Percentiles rank a stretch among this genome's conserved stretches.
Conservation (phyloP, 306 rosid genomes). For the Acacia crassicarpa region DNA sequence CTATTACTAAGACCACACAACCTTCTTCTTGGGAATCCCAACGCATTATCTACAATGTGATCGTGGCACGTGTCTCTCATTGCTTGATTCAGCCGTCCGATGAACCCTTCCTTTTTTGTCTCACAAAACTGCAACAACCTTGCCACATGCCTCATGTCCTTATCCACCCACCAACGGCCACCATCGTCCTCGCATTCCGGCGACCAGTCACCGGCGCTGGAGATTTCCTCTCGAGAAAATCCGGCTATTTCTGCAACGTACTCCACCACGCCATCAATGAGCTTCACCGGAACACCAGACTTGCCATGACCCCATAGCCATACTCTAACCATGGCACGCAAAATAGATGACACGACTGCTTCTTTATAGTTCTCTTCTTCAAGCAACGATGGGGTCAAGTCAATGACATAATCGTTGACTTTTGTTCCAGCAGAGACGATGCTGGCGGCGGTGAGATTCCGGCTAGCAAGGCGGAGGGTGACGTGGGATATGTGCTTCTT, state of each 20-base stretch:
- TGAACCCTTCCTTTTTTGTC: conserved; percentile 47
- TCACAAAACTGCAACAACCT: conserved; percentile 42
- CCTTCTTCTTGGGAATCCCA: conserved; percentile 38
- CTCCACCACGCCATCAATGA: conserved; percentile 65
- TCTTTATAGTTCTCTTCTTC: conserved; percentile 29
- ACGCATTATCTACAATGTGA: conserved; percentile 42
- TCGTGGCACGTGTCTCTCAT: conserved; percentile 61
- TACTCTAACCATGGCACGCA: conserved; percentile 54
- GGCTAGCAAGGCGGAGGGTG: conserved; percentile 46
- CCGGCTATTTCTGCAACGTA: conserved; percentile 42
- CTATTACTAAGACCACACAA: conserved; percentile 28
- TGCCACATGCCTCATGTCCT: conserved; percentile 48
- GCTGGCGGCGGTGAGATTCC: conserved; percentile 14
- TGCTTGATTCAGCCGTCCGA: conserved; percentile 66
- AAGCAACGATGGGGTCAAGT: conserved; percentile 44
- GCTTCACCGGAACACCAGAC: conserved; percentile 44
- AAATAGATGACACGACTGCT: conserved; percentile 40
- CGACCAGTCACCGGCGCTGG: background rate
- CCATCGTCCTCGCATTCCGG: conserved; percentile 24
- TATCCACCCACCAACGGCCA: conserved; percentile 44
- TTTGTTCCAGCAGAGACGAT: background rate
- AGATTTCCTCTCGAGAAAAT: conserved; percentile 5
- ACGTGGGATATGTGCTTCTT: conserved; percentile 49
- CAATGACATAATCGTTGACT: conserved; percentile 30
- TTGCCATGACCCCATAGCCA: conserved; percentile 57